Evolutionary conservation across 1,284 basidiomycete species (phyloP).

Genomic region (Tilletia caries): DNA sequence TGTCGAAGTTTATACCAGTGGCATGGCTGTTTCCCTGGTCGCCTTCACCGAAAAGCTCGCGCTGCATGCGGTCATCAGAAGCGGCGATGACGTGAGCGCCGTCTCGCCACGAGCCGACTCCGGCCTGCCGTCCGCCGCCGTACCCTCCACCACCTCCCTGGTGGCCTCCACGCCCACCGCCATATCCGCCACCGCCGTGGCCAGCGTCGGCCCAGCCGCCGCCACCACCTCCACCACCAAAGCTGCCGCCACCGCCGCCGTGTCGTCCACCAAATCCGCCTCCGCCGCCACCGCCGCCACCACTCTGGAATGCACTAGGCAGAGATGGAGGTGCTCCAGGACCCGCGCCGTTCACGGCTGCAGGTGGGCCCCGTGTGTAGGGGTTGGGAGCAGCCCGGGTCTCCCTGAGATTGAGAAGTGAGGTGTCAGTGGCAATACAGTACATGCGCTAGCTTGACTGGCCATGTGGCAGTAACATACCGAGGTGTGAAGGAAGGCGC

Average conservation of each 20-base stretch:
- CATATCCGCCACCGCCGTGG: constrained; percentile 11
- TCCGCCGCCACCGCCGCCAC: constrained; percentile 21
- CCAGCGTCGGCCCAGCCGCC: constrained; percentile 6
- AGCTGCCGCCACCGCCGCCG: constrained; percentile 16
- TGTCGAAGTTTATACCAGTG: constrained; percentile 99
- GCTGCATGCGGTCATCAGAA: constrained; percentile 82
- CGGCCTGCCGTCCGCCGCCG: constrained; percentile 21
- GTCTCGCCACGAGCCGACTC: constrained; percentile 78
- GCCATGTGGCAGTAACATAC: not conserved
- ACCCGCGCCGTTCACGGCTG: not conserved
- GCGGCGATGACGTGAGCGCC: constrained; percentile 77
- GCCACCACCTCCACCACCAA: not conserved
- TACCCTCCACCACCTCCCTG: constrained; percentile 3
- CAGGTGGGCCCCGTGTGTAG: not conserved
- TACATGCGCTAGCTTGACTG: not conserved
- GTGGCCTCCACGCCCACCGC: constrained; percentile 12
- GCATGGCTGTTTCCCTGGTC: constrained; percentile 69
- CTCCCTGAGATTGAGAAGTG: not conserved
- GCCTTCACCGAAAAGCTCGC: constrained; percentile 89
- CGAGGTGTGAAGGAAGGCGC: constrained; percentile 4
- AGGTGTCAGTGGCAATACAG: not conserved
- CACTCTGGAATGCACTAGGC: constrained; percentile 9
- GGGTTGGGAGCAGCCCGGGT: not conserved
- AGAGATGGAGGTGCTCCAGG: not conserved
- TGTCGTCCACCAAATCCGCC: constrained; percentile 19